Percentiles rank a stretch among this genome's conserved stretches.
Evolutionary conservation across 495 filamentous ascomycete genomes (phyloP).

Genomic region (Penicillium paradoxum): DNA sequence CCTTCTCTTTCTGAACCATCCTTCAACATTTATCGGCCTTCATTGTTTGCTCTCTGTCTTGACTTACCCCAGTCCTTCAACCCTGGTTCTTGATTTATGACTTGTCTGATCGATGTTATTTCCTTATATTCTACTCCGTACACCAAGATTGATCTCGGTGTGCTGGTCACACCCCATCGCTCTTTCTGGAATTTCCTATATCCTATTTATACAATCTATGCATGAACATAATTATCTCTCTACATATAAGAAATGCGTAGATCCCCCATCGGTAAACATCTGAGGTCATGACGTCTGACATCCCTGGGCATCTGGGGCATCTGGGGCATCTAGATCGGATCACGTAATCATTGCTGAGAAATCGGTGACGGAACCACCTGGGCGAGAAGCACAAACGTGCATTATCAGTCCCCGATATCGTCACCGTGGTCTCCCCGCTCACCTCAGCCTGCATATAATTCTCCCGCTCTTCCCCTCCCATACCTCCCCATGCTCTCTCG

Average conservation of each 20-base stretch:
- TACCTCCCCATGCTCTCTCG: conserved; percentile 25
- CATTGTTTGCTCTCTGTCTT: neutral
- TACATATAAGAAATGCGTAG: neutral
- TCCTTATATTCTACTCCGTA: neutral
- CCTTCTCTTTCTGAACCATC: neutral
- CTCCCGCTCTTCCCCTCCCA: conserved; percentile 4
- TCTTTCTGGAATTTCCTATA: neutral
- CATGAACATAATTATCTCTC: neutral
- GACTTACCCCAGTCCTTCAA: neutral
- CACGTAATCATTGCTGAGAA: conserved; percentile 4
- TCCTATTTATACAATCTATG: neutral
- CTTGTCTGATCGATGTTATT: neutral
- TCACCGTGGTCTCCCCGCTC: neutral
- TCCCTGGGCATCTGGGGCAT: too few relatives aligned
- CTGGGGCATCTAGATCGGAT: neutral
- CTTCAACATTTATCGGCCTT: neutral
- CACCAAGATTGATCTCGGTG: neutral
- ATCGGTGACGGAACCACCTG: neutral
- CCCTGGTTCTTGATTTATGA: conserved; percentile 1
- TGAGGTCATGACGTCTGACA: too few relatives aligned
- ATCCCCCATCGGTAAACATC: too few relatives aligned
- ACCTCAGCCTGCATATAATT: conserved; percentile 13
- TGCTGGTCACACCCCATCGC: conserved; percentile 3
- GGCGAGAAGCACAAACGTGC: neutral
- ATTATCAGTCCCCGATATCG: conserved; percentile 3